phyloP scores from a whole-genome alignment of 805 yeast species.

The Ogataea polymorpha region DNA sequence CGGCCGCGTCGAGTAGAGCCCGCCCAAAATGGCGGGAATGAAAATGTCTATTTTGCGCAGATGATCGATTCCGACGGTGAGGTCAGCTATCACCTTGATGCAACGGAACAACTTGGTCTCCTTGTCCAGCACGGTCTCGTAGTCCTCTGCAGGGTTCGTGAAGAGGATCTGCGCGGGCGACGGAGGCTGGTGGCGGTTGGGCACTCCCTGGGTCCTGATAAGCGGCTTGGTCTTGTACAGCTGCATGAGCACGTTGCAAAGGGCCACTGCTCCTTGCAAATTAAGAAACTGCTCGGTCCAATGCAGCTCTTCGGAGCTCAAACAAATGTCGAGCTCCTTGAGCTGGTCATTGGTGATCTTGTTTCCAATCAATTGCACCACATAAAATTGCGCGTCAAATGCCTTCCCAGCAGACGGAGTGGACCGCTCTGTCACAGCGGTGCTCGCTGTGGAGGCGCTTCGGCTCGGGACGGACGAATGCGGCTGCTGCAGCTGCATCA shows the following conservation, averaged over 20 bases:
- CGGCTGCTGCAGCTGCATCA: conserved; percentile 15
- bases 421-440: conserved; percentile 10
- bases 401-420: conserved; percentile 11
- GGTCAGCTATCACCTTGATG: conserved; percentile 73
- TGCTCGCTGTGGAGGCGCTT: conserved; percentile 15
- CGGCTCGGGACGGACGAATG: conserved; percentile 14
- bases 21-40: conserved; percentile 71
- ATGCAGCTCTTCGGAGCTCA: conserved; percentile 70
- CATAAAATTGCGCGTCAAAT: conserved; percentile 70
- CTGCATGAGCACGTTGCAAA: conserved; percentile 62
- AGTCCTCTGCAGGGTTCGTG: conserved; percentile 32
- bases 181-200: background rate
- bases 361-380: conserved; percentile 68
- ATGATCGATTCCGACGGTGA: conserved; percentile 66
- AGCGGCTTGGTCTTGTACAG: conserved; percentile 34
- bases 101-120: conserved; percentile 81
- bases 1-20: conserved; percentile 72
- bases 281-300: conserved; percentile 86
- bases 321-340: conserved; percentile 83
- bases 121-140: conserved; percentile 45
- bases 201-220: conserved; percentile 4
- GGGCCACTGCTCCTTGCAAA: conserved; percentile 85
- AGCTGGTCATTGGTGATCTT: conserved; percentile 65
- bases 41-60: conserved; percentile 52
- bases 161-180: conserved; percentile 16